Evolutionary conservation across 805 yeast genomes (phyloP).

Genomic region (Suhomyces tanzawaensis): DNA sequence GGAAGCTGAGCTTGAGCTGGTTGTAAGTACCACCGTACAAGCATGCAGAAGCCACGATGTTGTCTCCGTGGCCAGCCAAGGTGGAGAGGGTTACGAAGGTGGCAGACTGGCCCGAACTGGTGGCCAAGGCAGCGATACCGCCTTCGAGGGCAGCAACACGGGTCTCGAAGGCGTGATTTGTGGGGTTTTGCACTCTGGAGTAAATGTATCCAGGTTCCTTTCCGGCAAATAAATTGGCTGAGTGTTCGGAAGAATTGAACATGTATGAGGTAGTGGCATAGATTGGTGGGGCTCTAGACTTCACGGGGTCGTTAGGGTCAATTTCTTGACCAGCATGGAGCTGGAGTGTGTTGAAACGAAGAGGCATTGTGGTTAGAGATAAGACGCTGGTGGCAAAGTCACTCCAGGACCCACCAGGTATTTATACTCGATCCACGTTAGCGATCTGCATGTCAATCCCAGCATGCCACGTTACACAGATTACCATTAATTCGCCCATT

Average conservation of each 20-base stretch:
- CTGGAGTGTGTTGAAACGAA: slow-evolving; percentile 86
- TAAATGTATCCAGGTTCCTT: slow-evolving; percentile 84
- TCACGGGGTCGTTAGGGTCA: slow-evolving; percentile 55
- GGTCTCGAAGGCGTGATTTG: slow-evolving; percentile 85
- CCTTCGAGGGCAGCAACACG: slow-evolving; percentile 91
- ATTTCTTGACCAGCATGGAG: slow-evolving; percentile 89
- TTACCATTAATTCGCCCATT: too few species aligned
- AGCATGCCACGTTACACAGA: too few species aligned
- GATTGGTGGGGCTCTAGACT: slow-evolving; percentile 88
- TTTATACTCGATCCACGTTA: too few species aligned
- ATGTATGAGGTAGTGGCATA: slow-evolving; percentile 89
- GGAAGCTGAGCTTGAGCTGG: slow-evolving; percentile 89
- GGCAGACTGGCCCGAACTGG: slow-evolving; percentile 96
- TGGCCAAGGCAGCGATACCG: slow-evolving; percentile 88
- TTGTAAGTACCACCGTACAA: slow-evolving; percentile 96
- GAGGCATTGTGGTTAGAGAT: slow-evolving; percentile 35
- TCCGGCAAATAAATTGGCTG: slow-evolving; percentile 85
- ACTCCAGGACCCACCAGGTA: too few species aligned
- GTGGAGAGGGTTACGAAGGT: slow-evolving; percentile 82
- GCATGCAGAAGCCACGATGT: slow-evolving; percentile 80
- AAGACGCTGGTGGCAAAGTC: too few species aligned
- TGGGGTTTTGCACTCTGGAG: slow-evolving; percentile 90
- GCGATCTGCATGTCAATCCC: too few species aligned
- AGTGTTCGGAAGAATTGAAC: slow-evolving; percentile 84
- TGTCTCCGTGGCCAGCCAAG: slow-evolving; percentile 84